Conservation (phyloP, 768 basidiomycete genomes). For the Chalciporus sphaerocephalus region DNA sequence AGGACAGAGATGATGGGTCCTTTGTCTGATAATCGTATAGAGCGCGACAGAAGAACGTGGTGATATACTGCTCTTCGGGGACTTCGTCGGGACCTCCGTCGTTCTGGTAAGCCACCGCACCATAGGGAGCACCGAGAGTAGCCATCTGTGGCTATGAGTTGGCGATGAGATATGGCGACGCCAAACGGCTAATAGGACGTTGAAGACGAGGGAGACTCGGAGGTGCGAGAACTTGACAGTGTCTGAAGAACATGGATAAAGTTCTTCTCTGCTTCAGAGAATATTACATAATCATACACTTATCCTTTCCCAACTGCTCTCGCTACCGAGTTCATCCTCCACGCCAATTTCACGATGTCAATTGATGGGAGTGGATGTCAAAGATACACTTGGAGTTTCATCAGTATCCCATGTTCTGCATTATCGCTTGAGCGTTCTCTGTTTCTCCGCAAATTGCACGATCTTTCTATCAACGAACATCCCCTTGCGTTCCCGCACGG, state of each 20-base stretch:
- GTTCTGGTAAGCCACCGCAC: slow-evolving; percentile 16
- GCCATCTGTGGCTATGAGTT: slow-evolving; percentile 21
- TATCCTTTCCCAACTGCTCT: slow-evolving; percentile 11
- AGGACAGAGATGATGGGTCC: slow-evolving; percentile 86
- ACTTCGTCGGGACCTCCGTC: slow-evolving; percentile 26
- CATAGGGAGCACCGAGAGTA: slow-evolving; percentile 22
- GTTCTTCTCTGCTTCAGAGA: slow-evolving; percentile 8
- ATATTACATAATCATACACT: slow-evolving; percentile 25
- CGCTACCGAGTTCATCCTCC: slow-evolving; percentile 10
- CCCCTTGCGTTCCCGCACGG: slow-evolving; percentile 86
- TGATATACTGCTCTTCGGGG: slow-evolving; percentile 55
- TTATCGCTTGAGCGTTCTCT: slow-evolving; percentile 76
- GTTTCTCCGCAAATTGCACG: slow-evolving; percentile 95
- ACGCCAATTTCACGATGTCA: slow-evolving; percentile 5
- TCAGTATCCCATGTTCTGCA: neutral
- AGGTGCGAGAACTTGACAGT: slow-evolving; percentile 10
- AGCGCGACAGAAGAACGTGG: slow-evolving; percentile 83
- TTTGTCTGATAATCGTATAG: slow-evolving; percentile 88
- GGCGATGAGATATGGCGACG: neutral
- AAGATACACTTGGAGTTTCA: neutral
- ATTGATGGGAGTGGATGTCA: neutral
- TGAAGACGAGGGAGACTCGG: slow-evolving; percentile 9
- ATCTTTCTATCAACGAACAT: slow-evolving; percentile 95
- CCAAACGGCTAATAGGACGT: slow-evolving; percentile 3
- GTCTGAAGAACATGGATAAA: slow-evolving; percentile 12